A percentile compares a stretch with the other conserved stretches of the same genome.
phyloP scores from a whole-genome alignment of 139 green algal genomes.

The Auxenochlorella pyrenoidosa region DNA sequence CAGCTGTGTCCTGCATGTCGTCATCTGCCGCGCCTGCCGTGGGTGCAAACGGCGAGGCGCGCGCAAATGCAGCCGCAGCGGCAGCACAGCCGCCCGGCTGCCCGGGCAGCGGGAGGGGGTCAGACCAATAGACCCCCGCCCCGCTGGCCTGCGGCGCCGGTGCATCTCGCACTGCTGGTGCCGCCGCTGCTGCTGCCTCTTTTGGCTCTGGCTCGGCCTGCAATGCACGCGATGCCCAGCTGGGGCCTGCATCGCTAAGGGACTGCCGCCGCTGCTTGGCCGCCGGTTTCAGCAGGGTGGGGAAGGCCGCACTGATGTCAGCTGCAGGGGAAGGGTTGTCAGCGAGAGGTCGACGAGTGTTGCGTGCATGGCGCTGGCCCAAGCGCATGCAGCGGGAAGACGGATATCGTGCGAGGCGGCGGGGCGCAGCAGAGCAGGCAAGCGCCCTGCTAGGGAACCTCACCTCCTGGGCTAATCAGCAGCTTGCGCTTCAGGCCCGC shows the following conservation, averaged over 20 bases:
- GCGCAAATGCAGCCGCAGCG: background rate
- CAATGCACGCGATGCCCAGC: background rate
- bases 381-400: too few relatives aligned
- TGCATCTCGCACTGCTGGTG: background rate
- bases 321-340: background rate
- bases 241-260: background rate
- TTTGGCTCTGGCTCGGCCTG: background rate
- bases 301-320: slow-evolving; percentile 32
- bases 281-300: background rate
- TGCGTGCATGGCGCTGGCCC: too few relatives aligned
- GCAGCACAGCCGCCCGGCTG: background rate
- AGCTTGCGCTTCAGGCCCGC: slow-evolving; percentile 31
- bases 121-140: slow-evolving; percentile 24
- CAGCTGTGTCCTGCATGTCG: slow-evolving; percentile 24
- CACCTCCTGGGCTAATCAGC: slow-evolving; percentile 34
- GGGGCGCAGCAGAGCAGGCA: background rate
- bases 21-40: slow-evolving; percentile 3
- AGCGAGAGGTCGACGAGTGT: background rate
- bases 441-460: background rate
- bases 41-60: background rate
- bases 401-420: too few relatives aligned
- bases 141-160: background rate
- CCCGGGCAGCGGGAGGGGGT: slow-evolving; percentile 11
- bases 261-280: slow-evolving; percentile 21
- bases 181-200: background rate